A percentile compares a stretch with the other conserved stretches of the same genome.
These are phyloP conservation scores for Trametes polyzona DNA, from an alignment of 1,284 basidiomycete species.

Conservation along the genomic window DNA sequence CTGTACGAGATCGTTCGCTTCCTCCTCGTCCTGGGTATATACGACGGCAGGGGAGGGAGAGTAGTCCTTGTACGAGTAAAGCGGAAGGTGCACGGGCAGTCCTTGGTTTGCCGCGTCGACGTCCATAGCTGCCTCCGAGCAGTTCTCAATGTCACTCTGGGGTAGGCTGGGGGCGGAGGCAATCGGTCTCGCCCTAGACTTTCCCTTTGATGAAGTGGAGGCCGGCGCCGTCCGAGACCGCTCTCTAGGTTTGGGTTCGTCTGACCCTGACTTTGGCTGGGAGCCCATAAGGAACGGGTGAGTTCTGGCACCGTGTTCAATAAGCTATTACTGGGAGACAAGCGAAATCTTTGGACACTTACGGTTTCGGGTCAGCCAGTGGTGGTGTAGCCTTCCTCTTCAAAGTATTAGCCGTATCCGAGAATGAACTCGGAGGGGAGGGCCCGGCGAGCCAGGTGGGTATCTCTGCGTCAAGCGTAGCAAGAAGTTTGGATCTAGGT, in stretches of 20 bases:
- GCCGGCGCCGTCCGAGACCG: background rate
- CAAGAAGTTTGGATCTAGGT: slow-evolving; percentile 28
- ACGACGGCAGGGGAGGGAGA: slow-evolving; percentile 41
- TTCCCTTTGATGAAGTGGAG: background rate
- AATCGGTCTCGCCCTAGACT: background rate
- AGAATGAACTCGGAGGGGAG: background rate
- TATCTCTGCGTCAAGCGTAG: slow-evolving; percentile 28
- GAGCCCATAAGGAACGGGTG: slow-evolving; percentile 5
- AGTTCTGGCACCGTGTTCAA: background rate
- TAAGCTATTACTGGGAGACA: background rate
- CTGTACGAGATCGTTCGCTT: slow-evolving; percentile 47
- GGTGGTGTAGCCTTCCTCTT: background rate
- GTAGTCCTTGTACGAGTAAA: slow-evolving; percentile 48
- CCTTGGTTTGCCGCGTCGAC: background rate
- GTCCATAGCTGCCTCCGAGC: background rate
- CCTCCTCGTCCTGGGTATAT: slow-evolving; percentile 45
- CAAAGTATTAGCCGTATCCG: background rate
- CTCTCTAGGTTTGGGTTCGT: background rate
- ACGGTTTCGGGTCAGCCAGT: slow-evolving; percentile 1
- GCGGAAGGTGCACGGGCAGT: slow-evolving; percentile 24
- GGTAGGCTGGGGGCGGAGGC: background rate
- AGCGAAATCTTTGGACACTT: background rate
- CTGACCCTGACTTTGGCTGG: background rate
- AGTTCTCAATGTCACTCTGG: slow-evolving; percentile 13
- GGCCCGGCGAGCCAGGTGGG: slow-evolving; percentile 15